Base-by-base conservation (phyloP, 495 filamentous ascomycete genomes). In the Penicillium pancosmium region DNA sequence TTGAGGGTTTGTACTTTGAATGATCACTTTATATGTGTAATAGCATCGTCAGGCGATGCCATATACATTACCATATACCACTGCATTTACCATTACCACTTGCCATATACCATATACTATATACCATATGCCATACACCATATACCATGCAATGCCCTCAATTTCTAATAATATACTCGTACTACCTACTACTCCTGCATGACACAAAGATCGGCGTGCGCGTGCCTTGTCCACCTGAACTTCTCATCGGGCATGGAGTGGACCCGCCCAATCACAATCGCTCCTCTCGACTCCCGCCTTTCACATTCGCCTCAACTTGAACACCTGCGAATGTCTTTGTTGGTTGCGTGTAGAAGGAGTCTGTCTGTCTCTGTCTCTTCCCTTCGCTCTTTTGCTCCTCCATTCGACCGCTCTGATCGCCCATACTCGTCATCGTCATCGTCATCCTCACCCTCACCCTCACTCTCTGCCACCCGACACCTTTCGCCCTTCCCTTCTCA, bases 291-390 rank as follows among this genome's bases (percentile, higher is more conserved):
- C 48, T 64, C 64, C 57, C 58, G 52, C 54, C 46, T 27, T 48
- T 27, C 19, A 48, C 46, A 12, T 48, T 48, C 46, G 36, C 36
- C 36, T 38, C 46, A 48, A 54, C 19, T 21, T 21, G 19, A 21
- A 21, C 21, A 36, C 15, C 18, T 54, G 61, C 59, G 59, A 57
- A 65, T 60, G 55, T 57, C 54, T 60, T 69, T 54, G 63, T 50
- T 54, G 52, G 31, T 23, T 23, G 23, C 54, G 49, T 55, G 52
- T 13, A 57, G 51, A 27, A 21, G n/a, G 52, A 62, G 56, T 38
- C 35, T 38, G 13, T 52, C 33, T 19, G 38, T 62, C 62, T 51
- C 44, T 36, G 34, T 38, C 36, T 38, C 41, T 61, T 41, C 50
- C 56, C n/a, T 51, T 18, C 43, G 43, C 41, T 44, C 46, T 10